phyloP scores from a whole-genome alignment of 2,329 filamentous ascomycete species.

The Stemphylium lycopersici region DNA sequence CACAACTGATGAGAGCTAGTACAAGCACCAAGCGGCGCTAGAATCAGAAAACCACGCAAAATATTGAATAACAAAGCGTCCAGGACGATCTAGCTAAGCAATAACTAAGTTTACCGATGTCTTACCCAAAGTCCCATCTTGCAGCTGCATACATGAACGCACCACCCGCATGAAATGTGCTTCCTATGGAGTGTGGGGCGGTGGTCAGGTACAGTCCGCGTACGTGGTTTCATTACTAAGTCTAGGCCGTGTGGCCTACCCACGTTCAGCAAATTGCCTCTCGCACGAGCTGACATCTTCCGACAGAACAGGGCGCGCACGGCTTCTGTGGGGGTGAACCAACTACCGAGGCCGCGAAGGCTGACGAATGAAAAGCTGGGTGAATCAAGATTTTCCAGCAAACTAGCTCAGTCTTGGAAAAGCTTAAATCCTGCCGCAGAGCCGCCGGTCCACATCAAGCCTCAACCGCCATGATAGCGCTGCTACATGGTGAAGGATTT shows the following conservation, averaged over 20 bases:
- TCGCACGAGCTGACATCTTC: conserved; percentile 11
- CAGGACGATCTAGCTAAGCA: not conserved
- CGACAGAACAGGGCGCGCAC: conserved; percentile 1
- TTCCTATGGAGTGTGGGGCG: not conserved
- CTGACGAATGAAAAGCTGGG: conserved; percentile 1
- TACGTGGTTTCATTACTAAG: not conserved
- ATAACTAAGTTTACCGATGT: not conserved
- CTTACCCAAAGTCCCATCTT: not conserved
- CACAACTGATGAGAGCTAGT: conserved; percentile 5
- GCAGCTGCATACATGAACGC: not conserved
- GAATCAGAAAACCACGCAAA: not conserved
- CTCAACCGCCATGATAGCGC: conserved; percentile 20
- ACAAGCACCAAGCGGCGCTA: not conserved
- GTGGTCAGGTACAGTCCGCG: not conserved
- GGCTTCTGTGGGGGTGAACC: conserved; percentile 2
- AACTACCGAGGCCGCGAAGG: conserved; percentile 1
- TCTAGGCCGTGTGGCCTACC: not conserved
- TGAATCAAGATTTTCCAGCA: conserved; percentile 16
- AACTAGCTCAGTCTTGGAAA: conserved; percentile 12
- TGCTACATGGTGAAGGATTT: conserved; percentile 13
- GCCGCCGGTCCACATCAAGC: conserved; percentile 14
- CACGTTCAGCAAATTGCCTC: not conserved
- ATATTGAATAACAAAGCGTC: not conserved
- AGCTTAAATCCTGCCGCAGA: conserved; percentile 17
- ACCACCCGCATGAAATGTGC: not conserved